A percentile compares a stretch with the other conserved stretches of the same genome.
phyloP scores from a whole-genome alignment of 345 rosid species.

The Gossypium thurberi region DNA sequence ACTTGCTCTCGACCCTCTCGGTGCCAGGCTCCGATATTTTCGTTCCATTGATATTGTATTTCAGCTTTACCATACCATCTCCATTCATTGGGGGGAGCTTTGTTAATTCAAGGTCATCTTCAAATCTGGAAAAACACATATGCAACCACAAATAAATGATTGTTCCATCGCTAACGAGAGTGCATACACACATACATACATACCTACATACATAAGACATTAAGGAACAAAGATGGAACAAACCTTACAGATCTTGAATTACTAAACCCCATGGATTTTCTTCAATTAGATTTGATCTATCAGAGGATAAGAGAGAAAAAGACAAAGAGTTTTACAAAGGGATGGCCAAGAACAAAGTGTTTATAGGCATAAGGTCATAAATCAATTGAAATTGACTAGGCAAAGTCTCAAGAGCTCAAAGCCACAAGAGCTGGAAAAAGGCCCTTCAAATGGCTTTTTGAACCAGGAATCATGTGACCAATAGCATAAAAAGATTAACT shows the following conservation, averaged over 20 bases:
- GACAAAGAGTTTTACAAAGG: neutral
- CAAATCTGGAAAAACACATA: conserved; percentile 36
- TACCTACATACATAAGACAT: neutral
- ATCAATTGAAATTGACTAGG: neutral
- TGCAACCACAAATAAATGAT: neutral
- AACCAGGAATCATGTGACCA: conserved; percentile 25
- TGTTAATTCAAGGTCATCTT: conserved; percentile 46
- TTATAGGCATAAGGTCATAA: neutral
- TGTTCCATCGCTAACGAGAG: neutral
- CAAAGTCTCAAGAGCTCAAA: conserved; percentile 4
- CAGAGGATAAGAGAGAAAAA: neutral
- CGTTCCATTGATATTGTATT: conserved; percentile 44
- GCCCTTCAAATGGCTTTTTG: conserved; percentile 8
- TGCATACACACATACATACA: neutral
- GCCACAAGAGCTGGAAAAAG: conserved; percentile 9
- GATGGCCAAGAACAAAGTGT: neutral
- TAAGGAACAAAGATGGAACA: conserved; percentile 14
- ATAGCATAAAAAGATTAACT: neutral
- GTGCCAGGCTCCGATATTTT: conserved; percentile 28
- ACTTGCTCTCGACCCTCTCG: conserved; percentile 20
- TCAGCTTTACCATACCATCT: conserved; percentile 32
- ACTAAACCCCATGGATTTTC: conserved; percentile 29
- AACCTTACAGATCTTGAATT: conserved; percentile 76
- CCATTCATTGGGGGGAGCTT: conserved; percentile 34
- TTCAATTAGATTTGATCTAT: conserved; percentile 12